phyloP scores from a whole-genome alignment of 805 yeast species.

The Jamesozyma spencerorum region DNA sequence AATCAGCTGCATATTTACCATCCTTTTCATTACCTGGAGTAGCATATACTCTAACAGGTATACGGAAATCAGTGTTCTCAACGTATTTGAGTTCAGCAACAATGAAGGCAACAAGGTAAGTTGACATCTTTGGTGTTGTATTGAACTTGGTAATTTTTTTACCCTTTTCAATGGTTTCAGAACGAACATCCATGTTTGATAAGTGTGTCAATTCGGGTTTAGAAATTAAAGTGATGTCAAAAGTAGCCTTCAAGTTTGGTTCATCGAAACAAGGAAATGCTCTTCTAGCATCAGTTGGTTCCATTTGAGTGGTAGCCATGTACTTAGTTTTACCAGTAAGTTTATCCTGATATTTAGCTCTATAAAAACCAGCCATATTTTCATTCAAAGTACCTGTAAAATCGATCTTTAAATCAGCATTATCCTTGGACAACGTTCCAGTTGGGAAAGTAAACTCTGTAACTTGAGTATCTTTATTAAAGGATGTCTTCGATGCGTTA shows the following conservation, averaged over 20 bases:
- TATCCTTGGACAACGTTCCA: conserved; percentile 26
- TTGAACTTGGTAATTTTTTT: conserved; percentile 54
- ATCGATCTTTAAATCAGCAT: conserved; percentile 38
- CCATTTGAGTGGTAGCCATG: conserved; percentile 79
- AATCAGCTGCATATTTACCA: conserved; percentile 64
- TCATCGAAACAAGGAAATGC: conserved; percentile 86
- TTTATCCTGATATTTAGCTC: conserved; percentile 50
- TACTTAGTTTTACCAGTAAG: conserved; percentile 56
- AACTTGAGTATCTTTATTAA: conserved; percentile 51
- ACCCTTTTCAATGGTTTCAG: conserved; percentile 36
- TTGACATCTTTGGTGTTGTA: conserved; percentile 74
- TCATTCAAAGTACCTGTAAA: conserved; percentile 61
- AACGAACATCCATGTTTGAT: conserved; percentile 60
- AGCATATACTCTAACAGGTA: conserved; percentile 74
- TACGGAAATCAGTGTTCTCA: conserved; percentile 53
- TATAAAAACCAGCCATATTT: conserved; percentile 77
- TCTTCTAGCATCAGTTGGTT: conserved; percentile 77
- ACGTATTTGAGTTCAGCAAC: conserved; percentile 72
- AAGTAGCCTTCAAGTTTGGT: conserved; percentile 70
- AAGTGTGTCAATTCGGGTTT: conserved; percentile 47
- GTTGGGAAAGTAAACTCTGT: conserved; percentile 49
- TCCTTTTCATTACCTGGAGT: conserved; percentile 67
- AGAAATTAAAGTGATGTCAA: conserved; percentile 54
- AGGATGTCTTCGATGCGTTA: conserved; percentile 35
- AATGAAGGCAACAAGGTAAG: conserved; percentile 77